Conservation (phyloP, 345 rosid species). For the Cochlearia excelsa region DNA sequence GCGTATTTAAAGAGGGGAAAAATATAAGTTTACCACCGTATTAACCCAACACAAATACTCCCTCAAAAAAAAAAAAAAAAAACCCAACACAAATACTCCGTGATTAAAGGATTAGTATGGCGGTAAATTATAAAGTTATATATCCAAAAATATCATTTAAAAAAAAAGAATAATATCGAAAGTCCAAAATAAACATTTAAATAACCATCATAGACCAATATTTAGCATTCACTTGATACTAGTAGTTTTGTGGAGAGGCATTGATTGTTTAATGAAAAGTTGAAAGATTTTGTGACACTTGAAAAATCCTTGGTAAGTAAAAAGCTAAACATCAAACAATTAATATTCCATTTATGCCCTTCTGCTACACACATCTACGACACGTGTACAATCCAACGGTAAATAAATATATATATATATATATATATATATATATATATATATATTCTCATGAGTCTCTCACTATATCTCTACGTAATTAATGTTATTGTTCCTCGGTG, state of each 20-base stretch:
- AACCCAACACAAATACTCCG: neutral
- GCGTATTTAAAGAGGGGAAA: no score
- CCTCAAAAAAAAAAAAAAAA: no score
- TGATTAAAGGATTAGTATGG: constrained; percentile 21
- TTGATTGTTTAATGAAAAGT: constrained; percentile 30
- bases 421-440: no score
- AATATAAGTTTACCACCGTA: no score
- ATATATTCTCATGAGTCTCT: no score
- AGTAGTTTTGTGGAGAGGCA: constrained; percentile 14
- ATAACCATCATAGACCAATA: neutral
- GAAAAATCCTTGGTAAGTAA: constrained; percentile 30
- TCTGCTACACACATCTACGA: neutral
- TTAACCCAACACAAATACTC: neutral
- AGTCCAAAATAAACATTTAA: no score
- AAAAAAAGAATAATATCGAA: no score
- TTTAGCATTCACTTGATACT: neutral
- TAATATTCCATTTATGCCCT: constrained; percentile 13
- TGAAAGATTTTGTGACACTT: constrained; percentile 32
- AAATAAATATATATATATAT: no score
- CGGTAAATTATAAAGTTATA: constrained; percentile 5
- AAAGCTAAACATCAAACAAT: constrained; percentile 27
- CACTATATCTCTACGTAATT: no score
- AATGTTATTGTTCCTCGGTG: no score
- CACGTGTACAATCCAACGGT: constrained; percentile 31
- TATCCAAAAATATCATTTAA: neutral